Percentiles rank a stretch among this genome's conserved stretches.
These are phyloP conservation scores for Penicillium sp. DNA, from an alignment of 2,329 filamentous ascomycete species.

Conservation along the genomic window DNA sequence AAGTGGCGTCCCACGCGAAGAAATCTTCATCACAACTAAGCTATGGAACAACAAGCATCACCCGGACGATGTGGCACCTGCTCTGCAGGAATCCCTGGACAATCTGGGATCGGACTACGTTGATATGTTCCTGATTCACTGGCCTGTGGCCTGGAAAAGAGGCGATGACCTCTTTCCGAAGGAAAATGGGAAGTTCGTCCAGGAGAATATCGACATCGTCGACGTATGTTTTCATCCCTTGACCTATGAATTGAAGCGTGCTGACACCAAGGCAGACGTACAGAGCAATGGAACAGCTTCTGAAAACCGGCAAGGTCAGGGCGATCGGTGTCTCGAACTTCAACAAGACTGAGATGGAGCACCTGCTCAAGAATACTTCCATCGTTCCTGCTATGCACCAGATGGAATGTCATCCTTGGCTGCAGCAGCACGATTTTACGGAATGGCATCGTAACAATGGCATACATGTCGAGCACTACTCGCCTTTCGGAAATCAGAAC, in stretches of 20 bases:
- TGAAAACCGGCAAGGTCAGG: conserved; percentile 43
- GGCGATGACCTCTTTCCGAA: conserved; percentile 49
- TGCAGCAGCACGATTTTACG: conserved; percentile 50
- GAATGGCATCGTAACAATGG: conserved; percentile 49
- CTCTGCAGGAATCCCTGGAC: conserved; percentile 59
- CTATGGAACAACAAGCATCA: conserved; percentile 64
- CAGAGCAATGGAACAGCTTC: conserved; percentile 48
- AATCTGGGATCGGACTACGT: conserved; percentile 64
- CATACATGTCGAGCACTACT: conserved; percentile 56
- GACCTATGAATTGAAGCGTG: background rate
- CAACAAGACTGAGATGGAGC: conserved; percentile 47
- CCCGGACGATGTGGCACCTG: conserved; percentile 60
- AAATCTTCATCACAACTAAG: conserved; percentile 67
- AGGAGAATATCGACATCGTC: conserved; percentile 48
- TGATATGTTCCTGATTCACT: conserved; percentile 70
- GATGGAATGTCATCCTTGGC: conserved; percentile 53
- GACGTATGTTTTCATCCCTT: conserved; percentile 35
- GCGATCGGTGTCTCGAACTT: conserved; percentile 56
- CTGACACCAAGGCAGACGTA: conserved; percentile 38
- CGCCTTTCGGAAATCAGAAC: conserved; percentile 55
- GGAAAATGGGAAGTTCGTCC: conserved; percentile 40
- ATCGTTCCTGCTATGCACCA: conserved; percentile 51
- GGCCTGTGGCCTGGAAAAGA: conserved; percentile 54
- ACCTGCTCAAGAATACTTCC: conserved; percentile 43
- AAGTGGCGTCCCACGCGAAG: conserved; percentile 60